Evolutionary conservation across 2,329 filamentous ascomycete species (phyloP).

Genomic region (Parastagonospora nodorum): DNA sequence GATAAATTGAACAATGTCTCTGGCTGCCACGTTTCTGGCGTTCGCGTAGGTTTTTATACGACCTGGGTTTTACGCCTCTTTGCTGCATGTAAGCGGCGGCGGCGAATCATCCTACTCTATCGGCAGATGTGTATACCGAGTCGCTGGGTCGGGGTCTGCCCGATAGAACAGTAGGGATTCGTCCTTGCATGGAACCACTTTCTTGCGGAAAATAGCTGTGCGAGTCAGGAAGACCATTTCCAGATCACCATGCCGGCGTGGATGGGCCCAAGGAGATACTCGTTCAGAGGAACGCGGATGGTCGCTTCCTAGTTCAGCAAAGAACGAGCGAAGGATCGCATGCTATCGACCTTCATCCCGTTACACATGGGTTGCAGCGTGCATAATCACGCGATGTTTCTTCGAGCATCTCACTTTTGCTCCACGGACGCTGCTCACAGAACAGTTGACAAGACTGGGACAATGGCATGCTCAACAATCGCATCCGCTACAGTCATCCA

Average conservation of each 20-base stretch:
- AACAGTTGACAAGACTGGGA: too few relatives aligned
- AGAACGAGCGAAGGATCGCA: conserved; percentile 2
- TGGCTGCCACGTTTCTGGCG: conserved; percentile 5
- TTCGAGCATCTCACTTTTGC: not conserved
- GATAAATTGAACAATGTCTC: not conserved
- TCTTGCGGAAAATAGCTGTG: not conserved
- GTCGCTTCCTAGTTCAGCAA: not conserved
- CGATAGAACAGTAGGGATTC: not conserved
- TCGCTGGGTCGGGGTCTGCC: conserved; percentile 1
- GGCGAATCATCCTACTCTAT: conserved; percentile 3
- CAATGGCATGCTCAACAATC: too few relatives aligned
- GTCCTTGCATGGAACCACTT: not conserved
- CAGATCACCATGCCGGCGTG: conserved; percentile 1
- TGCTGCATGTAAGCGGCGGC: conserved; percentile 3
- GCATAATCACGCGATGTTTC: not conserved
- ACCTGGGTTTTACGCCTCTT: not conserved
- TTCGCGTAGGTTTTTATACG: conserved; percentile 9
- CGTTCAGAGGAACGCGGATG: not conserved
- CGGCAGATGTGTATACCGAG: conserved; percentile 5
- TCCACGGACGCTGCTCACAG: too few relatives aligned
- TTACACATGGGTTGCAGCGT: not conserved
- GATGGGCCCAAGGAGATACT: not conserved
- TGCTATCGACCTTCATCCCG: not conserved
- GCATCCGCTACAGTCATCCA: too few relatives aligned
- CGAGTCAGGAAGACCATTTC: conserved; percentile 3